Base-by-base conservation (phyloP, 2,329 filamentous ascomycete genomes). In the Keithomyces neogunnii region DNA sequence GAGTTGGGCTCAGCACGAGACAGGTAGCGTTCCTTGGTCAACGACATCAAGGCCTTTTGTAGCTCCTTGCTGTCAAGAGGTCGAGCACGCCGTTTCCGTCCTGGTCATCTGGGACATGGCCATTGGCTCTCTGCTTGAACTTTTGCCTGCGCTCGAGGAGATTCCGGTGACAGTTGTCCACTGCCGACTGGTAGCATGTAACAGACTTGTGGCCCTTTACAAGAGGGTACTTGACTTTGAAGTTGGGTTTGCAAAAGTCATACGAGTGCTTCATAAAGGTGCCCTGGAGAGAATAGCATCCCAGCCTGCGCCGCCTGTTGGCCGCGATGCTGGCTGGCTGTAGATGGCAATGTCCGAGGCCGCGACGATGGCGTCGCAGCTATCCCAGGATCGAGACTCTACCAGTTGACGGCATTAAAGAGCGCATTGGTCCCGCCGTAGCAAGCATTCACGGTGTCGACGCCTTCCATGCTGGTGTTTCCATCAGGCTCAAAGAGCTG, bases 321-420 rank as follows among this genome's bases (percentile, higher is more conserved):
- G 45, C 3, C 45, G 45, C 11, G 45, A 47, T 33, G 45, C 29
- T 4, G 45, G n/a, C 45, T 47, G 30, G n/a, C 35, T 35, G 19
- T 47, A 47, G 8, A 47, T 5, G 10, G 45, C 45, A 36, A 47
- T 47, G 30, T 47, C 45, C 6, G 45, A 47, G 5, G 45, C 45
- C 10, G 35, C 45, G 9, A 47, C 45, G 11, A 47, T 47, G 45
- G 45, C 45, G 28, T 47, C 45, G 4, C 45, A 11, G n/a, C 45
- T 30, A 36, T 47, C 45, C 45, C 45, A 47, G n/a, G 45, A 33
- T 9, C 45, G 45, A 35, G 45, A 47, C 33, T 47, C 45, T 26
- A 47, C 45, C 45, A 47, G 45, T 47, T 47, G 10, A 47, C 45
- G 8, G 45, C 45, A 31, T 47, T 47, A 30, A 47, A 47, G 11